Evolutionary conservation across 148 eudicot species (phyloP).

Genomic region (Amaranthus hypochondriacus): DNA sequence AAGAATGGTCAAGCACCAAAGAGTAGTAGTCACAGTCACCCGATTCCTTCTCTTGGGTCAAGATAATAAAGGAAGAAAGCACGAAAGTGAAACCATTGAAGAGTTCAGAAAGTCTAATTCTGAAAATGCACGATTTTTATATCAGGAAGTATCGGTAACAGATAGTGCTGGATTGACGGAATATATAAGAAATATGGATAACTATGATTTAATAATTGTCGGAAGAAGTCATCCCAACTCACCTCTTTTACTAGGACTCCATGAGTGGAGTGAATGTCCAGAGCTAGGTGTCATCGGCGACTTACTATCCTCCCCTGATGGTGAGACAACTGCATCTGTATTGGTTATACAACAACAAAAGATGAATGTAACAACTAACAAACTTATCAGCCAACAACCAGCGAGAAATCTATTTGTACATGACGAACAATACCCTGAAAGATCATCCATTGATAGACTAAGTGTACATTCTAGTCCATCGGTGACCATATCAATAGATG

Average conservation of each 20-base stretch:
- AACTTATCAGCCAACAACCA: conserved; percentile 2
- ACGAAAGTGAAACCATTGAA: conserved; percentile 36
- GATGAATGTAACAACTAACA: conserved; percentile 23
- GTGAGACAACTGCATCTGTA: conserved; percentile 41
- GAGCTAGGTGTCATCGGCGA: conserved; percentile 81
- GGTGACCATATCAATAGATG: conserved; percentile 19
- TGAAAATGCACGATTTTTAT: conserved; percentile 35
- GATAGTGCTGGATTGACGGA: conserved; percentile 54
- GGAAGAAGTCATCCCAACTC: conserved; percentile 48
- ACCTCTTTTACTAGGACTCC: conserved; percentile 44
- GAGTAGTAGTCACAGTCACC: conserved; percentile 42
- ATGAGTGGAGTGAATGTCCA: conserved; percentile 60
- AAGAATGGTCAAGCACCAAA: conserved; percentile 49
- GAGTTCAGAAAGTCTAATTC: conserved; percentile 27
- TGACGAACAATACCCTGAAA: conserved; percentile 11
- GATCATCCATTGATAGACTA: background rate
- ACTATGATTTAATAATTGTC: conserved; percentile 49
- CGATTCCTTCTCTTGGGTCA: conserved; percentile 50
- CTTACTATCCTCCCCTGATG: conserved; percentile 49
- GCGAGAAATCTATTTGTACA: conserved; percentile 11
- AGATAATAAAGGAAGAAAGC: conserved; percentile 43
- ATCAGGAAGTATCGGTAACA: conserved; percentile 47
- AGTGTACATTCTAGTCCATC: conserved; percentile 7
- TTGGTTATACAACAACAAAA: conserved; percentile 74
- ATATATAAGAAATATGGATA: conserved; percentile 31